These are phyloP conservation scores for Talaromyces liani DNA, from an alignment of 495 filamentous ascomycete genomes.

Conservation along the genomic window DNA sequence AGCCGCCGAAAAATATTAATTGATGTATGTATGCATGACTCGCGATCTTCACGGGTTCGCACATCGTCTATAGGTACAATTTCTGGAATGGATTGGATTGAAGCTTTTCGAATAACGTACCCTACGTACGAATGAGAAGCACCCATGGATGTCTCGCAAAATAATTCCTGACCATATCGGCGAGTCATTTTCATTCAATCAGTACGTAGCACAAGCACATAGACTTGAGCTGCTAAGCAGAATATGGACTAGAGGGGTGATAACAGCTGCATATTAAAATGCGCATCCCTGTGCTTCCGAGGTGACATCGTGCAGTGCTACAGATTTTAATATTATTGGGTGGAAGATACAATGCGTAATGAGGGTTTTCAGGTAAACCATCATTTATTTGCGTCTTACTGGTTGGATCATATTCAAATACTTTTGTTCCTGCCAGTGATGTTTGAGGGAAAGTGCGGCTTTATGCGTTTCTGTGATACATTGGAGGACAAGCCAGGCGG, in stretches of 20 bases:
- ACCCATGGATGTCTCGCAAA: neutral
- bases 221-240: neutral
- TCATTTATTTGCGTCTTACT: neutral
- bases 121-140: no score
- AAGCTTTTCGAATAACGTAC: no score
- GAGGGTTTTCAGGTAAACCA: neutral
- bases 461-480: neutral
- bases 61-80: neutral
- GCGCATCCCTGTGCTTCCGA: slow-evolving; percentile 1
- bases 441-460: neutral
- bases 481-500: neutral
- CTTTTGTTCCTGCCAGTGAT: neutral
- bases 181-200: neutral
- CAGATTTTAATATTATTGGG: neutral
- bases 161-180: neutral
- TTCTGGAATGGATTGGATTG: neutral
- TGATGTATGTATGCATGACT: neutral
- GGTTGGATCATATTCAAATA: neutral
- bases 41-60: slow-evolving; percentile 1
- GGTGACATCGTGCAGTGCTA: slow-evolving; percentile 2
- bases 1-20: neutral
- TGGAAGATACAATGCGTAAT: neutral
- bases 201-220: no score
- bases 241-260: neutral
- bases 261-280: neutral